Evolutionary conservation across 768 basidiomycete genomes (phyloP), one percentile per base, ranked within the genome.

Genomic region (Tylopilus sp.): DNA sequence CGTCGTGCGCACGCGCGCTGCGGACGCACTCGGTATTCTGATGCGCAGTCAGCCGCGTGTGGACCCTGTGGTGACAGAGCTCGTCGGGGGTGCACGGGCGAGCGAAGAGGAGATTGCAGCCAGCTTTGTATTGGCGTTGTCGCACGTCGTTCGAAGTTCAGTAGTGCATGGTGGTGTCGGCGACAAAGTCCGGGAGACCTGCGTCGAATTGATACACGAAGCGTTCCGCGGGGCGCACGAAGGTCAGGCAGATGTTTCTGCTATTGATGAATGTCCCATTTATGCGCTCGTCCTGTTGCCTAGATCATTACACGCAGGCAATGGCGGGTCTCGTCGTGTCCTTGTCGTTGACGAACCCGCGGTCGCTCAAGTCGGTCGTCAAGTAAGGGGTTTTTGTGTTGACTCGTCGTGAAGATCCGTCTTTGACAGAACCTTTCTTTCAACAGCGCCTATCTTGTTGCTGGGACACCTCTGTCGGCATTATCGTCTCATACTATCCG

Each of bases 21-120:
- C 85, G 0, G 79, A 85, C 36, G 95, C 91, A 11, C 77, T 98
- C 1, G 95, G 95, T 12, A 79, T 84, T 4, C 74, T 99, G 62
- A 97, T 98, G 93, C 81, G 80, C 60, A 86, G 86, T 62, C 91
- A 94, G 66, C 85, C 91, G 6, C 78, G 93, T 47, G 91, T 92
- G 28, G 95, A 98, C 64, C 94, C 94, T 1, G 85, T 98, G n/a
- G 78, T 98, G 44, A 92, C 90, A 3, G 95, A 98, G 66, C 75
- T 99, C 45, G 70, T 91, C 17, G 70, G 78, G 4, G 79, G 81
- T 43, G 79, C 80, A 15, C 75, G 75, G 57, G 78, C 72, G 28
- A 87, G 87, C 47, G 87, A 88, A 40, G 78, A 79, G 4, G 77
- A 77, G 28, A 82, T 95, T 44, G 82, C 87, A 0, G 81, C 82